These are phyloP conservation scores for Serpula lacrymans DNA, from an alignment of 768 basidiomycete species.

Conservation along the genomic window DNA sequence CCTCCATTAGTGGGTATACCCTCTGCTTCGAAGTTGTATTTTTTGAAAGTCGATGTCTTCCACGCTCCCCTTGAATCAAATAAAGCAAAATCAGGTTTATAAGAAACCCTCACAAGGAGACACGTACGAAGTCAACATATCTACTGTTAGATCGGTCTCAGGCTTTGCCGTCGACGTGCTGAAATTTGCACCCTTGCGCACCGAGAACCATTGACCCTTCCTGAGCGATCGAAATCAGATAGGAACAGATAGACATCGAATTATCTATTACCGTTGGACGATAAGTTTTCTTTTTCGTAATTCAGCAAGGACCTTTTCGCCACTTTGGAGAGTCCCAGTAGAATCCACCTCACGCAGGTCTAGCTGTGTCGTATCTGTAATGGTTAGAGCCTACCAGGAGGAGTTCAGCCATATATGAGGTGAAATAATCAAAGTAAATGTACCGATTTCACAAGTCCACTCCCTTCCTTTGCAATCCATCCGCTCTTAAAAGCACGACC, in stretches of 20 bases:
- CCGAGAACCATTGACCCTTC: constrained; percentile 94
- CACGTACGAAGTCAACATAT: constrained; percentile 88
- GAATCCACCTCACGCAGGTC: constrained; percentile 72
- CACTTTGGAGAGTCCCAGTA: constrained; percentile 66
- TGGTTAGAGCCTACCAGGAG: constrained; percentile 48
- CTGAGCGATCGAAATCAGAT: constrained; percentile 36
- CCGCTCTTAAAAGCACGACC: constrained; percentile 94
- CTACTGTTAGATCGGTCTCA: constrained; percentile 94
- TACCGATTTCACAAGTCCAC: constrained; percentile 83
- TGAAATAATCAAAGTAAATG: constrained; percentile 26
- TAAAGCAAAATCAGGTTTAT: neutral
- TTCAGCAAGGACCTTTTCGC: constrained; percentile 83
- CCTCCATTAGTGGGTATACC: constrained; percentile 88
- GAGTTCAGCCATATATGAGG: no score
- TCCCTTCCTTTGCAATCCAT: constrained; percentile 92
- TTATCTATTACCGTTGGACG: constrained; percentile 59
- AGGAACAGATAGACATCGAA: constrained; percentile 2
- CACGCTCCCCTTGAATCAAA: constrained; percentile 71
- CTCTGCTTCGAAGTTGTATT: constrained; percentile 98
- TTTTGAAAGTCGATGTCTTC: constrained; percentile 93
- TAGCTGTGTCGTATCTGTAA: constrained; percentile 71
- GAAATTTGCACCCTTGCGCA: constrained; percentile 81
- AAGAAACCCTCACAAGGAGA: neutral
- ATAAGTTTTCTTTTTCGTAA: constrained; percentile 90
- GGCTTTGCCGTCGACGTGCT: constrained; percentile 88